A percentile compares a stretch with the other conserved stretches of the same genome.
Conservation (phyloP, 768 basidiomycete species). For the Cyclocybe aegerita region DNA sequence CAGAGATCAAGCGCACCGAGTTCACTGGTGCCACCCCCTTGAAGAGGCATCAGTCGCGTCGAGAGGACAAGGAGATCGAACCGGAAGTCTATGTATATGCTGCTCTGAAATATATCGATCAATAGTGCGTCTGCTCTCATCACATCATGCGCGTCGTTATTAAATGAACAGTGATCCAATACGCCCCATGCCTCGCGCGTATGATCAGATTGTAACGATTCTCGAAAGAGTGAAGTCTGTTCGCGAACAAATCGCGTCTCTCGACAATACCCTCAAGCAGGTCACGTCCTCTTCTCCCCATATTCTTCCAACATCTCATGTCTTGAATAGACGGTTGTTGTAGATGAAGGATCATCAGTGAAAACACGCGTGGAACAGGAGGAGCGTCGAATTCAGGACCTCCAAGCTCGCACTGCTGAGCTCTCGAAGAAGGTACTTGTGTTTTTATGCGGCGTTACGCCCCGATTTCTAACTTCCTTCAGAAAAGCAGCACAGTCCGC, state of each 20-base stretch:
- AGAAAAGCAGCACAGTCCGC: conserved; percentile 24
- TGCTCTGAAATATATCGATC: conserved; percentile 73
- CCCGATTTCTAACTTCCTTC: conserved; percentile 6
- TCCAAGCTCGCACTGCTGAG: conserved; percentile 37
- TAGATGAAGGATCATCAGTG: conserved; percentile 17
- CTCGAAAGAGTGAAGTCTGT: conserved; percentile 37
- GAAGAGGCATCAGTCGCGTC: conserved; percentile 40
- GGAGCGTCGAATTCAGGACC: conserved; percentile 35
- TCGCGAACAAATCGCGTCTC: conserved; percentile 34
- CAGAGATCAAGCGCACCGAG: conserved; percentile 59
- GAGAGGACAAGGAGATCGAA: conserved; percentile 50
- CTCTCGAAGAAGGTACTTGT: conserved; percentile 39
- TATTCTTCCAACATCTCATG: background rate
- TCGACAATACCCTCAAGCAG: conserved; percentile 12
- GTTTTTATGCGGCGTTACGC: background rate
- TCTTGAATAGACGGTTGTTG: conserved; percentile 6
- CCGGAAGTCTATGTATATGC: conserved; percentile 78
- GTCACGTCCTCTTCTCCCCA: conserved; percentile 4
- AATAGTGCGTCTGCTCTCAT: conserved; percentile 55
- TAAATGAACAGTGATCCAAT: conserved; percentile 31
- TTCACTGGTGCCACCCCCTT: conserved; percentile 75
- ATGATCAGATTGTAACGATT: conserved; percentile 42
- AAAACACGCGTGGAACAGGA: conserved; percentile 41
- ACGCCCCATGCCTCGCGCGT: conserved; percentile 52
- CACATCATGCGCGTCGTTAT: background rate